Percentiles rank a stretch among this genome's conserved stretches.
phyloP scores from a whole-genome alignment of 371 early-diverging fungal species.

The Mucor plumbeus region DNA sequence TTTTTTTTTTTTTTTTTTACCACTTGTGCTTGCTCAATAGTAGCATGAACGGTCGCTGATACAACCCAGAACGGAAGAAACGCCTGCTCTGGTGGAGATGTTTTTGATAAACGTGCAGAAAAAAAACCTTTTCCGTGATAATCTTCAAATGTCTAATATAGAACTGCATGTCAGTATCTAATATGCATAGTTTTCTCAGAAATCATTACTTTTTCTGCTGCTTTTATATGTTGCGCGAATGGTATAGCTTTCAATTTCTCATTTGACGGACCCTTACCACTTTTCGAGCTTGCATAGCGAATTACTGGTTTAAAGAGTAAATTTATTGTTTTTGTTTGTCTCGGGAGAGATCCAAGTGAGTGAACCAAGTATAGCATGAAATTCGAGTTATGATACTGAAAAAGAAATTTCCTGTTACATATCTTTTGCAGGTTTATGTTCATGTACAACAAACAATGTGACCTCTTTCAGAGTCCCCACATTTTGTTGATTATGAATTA shows the following conservation, averaged over 20 bases:
- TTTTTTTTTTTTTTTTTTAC: too few relatives aligned
- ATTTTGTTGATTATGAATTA: not conserved
- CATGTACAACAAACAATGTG: constrained; percentile 8
- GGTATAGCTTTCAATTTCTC: constrained; percentile 61
- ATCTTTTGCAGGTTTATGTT: not conserved
- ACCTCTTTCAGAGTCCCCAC: not conserved
- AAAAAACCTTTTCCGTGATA: constrained; percentile 69
- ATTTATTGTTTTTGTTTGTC: not conserved
- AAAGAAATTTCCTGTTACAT: constrained; percentile 8
- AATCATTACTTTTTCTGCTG: constrained; percentile 55
- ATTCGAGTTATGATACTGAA: not conserved
- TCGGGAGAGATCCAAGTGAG: not conserved
- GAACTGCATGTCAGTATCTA: not conserved
- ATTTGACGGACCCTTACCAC: constrained; percentile 39
- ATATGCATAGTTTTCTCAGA: not conserved
- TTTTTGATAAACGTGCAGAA: constrained; percentile 48
- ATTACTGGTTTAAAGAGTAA: not conserved
- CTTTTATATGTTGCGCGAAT: constrained; percentile 59
- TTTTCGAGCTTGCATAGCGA: constrained; percentile 4
- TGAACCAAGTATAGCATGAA: not conserved
- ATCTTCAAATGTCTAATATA: constrained; percentile 52
- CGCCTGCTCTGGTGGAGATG: constrained; percentile 55
- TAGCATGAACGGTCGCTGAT: constrained; percentile 53
- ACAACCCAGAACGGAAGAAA: constrained; percentile 69
- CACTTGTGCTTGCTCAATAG: constrained; percentile 63